Percentiles rank a stretch among this genome's conserved stretches.
These are phyloP conservation scores for Cyberlindnera misumaiensis DNA, from an alignment of 805 yeast species.

Conservation along the genomic window DNA sequence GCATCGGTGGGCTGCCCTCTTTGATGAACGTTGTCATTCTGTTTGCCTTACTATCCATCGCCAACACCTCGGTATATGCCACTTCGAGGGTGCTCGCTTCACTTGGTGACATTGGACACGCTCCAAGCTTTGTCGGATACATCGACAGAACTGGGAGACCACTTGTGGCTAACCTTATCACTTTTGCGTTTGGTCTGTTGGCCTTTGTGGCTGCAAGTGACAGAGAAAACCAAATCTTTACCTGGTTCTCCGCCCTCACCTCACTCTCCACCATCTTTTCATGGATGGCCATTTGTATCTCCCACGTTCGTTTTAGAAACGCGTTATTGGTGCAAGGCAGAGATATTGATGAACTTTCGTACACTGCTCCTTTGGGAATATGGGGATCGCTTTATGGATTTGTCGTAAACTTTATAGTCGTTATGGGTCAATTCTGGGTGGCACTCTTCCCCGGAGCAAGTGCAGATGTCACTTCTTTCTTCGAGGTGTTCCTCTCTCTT, in stretches of 20 bases:
- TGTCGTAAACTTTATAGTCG: constrained; percentile 47
- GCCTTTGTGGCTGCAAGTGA: constrained; percentile 53
- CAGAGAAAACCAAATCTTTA: constrained; percentile 46
- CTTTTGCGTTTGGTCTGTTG: constrained; percentile 48
- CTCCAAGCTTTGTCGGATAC: constrained; percentile 52
- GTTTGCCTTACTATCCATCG: constrained; percentile 62
- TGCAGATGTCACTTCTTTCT: constrained; percentile 53
- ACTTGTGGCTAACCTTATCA: constrained; percentile 43
- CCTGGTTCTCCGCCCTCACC: constrained; percentile 58
- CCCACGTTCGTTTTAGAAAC: constrained; percentile 56
- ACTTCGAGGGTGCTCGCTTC: constrained; percentile 62
- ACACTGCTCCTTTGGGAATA: constrained; percentile 59
- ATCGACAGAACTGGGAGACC: constrained; percentile 68
- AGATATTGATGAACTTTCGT: constrained; percentile 52
- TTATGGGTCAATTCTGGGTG: constrained; percentile 77
- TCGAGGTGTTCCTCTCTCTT: constrained; percentile 56
- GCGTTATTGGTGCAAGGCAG: constrained; percentile 65
- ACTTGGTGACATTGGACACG: constrained; percentile 55
- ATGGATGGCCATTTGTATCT: constrained; percentile 53
- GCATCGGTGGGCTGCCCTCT: constrained; percentile 56
- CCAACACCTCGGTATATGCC: constrained; percentile 65
- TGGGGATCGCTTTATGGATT: constrained; percentile 62
- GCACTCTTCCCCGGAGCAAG: constrained; percentile 62
- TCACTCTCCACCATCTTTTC: constrained; percentile 56
- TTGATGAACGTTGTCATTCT: constrained; percentile 64